Percentiles rank a stretch among this genome's conserved stretches.
phyloP scores from a whole-genome alignment of 2,329 filamentous ascomycete genomes.

The Cryphonectria nitschkei region DNA sequence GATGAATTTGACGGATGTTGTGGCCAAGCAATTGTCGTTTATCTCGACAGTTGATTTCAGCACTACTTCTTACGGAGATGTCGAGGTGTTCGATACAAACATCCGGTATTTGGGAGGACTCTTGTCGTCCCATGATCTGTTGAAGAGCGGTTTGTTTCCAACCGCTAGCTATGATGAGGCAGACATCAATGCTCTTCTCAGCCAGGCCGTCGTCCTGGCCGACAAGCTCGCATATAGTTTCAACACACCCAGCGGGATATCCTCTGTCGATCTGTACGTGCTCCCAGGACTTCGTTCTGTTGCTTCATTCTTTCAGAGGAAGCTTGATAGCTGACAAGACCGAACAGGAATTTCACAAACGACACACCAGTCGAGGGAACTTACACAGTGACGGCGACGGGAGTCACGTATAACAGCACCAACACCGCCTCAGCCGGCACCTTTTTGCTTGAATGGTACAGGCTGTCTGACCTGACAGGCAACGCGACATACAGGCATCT shows the following conservation, averaged over 20 bases:
- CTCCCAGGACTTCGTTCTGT: background rate
- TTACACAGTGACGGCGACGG: slow-evolving; percentile 20
- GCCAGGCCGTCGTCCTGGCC: slow-evolving; percentile 14
- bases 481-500: slow-evolving; percentile 17
- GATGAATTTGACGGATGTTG: slow-evolving; percentile 21
- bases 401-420: slow-evolving; percentile 21
- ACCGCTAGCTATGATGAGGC: slow-evolving; percentile 6
- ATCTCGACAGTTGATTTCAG: slow-evolving; percentile 20
- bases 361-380: slow-evolving; percentile 21
- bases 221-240: slow-evolving; percentile 20
- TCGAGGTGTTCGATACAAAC: slow-evolving; percentile 21
- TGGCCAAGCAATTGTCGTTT: slow-evolving; percentile 18
- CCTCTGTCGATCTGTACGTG: slow-evolving; percentile 11
- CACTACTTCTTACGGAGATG: slow-evolving; percentile 9
- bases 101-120: slow-evolving; percentile 22
- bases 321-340: background rate
- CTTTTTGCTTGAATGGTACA: slow-evolving; percentile 21
- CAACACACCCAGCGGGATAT: slow-evolving; percentile 18
- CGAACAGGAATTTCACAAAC: slow-evolving; percentile 5
- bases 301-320: no score
- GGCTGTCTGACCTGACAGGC: slow-evolving; percentile 17
- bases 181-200: slow-evolving; percentile 18
- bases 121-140: slow-evolving; percentile 15
- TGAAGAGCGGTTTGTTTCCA: slow-evolving; percentile 20
- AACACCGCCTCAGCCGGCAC: slow-evolving; percentile 20